Base-by-base conservation (phyloP, 75 land plant species). In the Gnetum montanum region DNA sequence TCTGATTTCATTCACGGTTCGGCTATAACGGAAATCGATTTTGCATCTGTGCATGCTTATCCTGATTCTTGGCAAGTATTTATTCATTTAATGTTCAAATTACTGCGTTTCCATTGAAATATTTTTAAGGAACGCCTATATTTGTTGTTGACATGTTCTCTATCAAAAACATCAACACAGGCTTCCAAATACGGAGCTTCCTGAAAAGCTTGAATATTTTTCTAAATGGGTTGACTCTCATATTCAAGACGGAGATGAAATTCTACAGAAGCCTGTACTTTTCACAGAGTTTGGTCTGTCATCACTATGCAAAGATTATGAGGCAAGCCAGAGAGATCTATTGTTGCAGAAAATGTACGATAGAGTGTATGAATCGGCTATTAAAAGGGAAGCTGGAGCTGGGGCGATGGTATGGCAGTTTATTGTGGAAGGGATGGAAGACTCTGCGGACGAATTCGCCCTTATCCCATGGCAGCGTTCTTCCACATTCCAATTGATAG, bases 201-300 rank as follows among this genome's bases (percentile, higher is more conserved):
- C 64, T 15, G 65, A 70, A 7, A 79, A 85, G 51, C 59, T 76
- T 15, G 68, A 65, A 19, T 90, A 55, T 50, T 53, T 84, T 6
- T 30, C 72, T 23, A 69, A 66, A 61, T 93, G 90, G 90, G 69
- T 81, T 53, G 43, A 25, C 0, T 71, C 87, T 18, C 98, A 93
- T 65, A 73, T 82, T 46, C 73, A 89, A 31, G 96, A 93, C 67
- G 96, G 88, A 15, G 77, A 76, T 47, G 46, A 50, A 22, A 67
- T 59, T 24, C 72, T 93, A 4, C 64, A 73, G 22, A 93, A 85
- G 62, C 98, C 98, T 8, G 76, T 93, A 8, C 63, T 90, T 28
- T 72, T 93, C 65, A 82, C 96, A 7, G 98, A 93, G 65, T 89
- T 85, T 50, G 98, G 98, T 11, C 47, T 82, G 43, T 81, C 93